Base-by-base conservation (phyloP, 163 green algal species). In the Scenedesmus sp. region DNA sequence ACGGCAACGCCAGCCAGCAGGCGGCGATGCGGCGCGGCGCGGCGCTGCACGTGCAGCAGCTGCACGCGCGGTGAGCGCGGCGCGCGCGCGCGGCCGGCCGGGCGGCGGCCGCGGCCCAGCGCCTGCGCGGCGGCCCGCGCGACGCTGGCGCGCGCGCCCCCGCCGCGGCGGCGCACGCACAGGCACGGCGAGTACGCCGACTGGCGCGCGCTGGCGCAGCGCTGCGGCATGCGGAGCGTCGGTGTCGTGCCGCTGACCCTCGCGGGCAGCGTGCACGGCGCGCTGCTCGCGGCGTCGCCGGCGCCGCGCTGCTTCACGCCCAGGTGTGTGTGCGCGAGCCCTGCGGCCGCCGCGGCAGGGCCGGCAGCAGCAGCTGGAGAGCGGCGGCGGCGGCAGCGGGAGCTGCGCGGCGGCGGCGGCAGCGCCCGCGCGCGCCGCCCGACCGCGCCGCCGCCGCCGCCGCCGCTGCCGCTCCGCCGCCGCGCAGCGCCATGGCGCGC, bases 151-250 rank as follows among this genome's bases (percentile, higher is more conserved):
- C 39, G 6, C 7, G 7, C 10, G 39, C 39, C 39, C 7, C 39
- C 39, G 39, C 39, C 39, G 39, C 39, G 6, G 39, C 39, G 7
- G 39, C 39, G 10, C 39, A 6, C 39, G 34, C 70, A 39, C 70
- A 78, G 70, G 56, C 22, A 26, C 11, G 39, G 14, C 5, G 45
- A 56, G 15, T 78, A 57, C 39, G 34, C 31, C 33, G 70, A 78
- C 57, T 78, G 70, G 70, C 39, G 24, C 17, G 9, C 70, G 56
- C 39, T 78, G 42, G 50, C 65, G 22, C 36, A 58, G 44, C 70
- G 26, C 9, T 78, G 70, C 70, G 70, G 57, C 53, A 60, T 70
- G 53, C 53, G 65, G 22, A 70, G 57, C 56, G 70, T 78, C 34
- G 70, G 56, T 26, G 70, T 56, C n/a, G 57, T 62, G 31, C 70